Base-by-base conservation (phyloP, 2,329 filamentous ascomycete species). In the Aspergillus udagawae region DNA sequence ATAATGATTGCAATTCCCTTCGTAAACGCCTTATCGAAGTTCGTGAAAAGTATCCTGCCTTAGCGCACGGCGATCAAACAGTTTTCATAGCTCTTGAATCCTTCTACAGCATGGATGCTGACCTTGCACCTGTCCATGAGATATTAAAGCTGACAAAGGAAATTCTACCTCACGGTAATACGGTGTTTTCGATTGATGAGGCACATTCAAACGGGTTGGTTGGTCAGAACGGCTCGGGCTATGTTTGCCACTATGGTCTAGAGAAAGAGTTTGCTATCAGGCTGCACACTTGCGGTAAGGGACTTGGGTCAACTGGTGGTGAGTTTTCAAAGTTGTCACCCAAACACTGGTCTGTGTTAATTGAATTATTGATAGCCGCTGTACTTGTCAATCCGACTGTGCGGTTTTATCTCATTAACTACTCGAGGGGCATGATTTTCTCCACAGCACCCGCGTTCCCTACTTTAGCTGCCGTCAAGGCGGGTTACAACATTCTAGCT, bases 91-190 rank as follows among this genome's bases (percentile, higher is more conserved):
- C 71, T 0, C 70, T 80, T 1, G 78, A 80, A 59, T 69, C 66
- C 2, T 48, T 78, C 21, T 80, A 80, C 57, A 79, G 76, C 56
- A 79, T 80, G 78, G 78, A 80, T 48, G 78, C 78, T 1, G 79
- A 80, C 55, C 49, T 78, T 0, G 74, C 71, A 12, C 63, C 63
- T 1, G 49, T 63, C 2, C 8, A 49, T 23, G 59, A 65, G 48
- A 50, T 65, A 17, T 21, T 66, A 12, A 27, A 54, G 2, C 32
- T 54, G 9, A 58, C 58, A 12, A 54, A 61, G 25, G 53, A 57
- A 48, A 49, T 57, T 35, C 51, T 63, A 28, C 58, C 62, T 50
- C 47, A 47, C 8, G 63, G 63, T 17, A 70, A 70, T 49, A 52
- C 63, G 3, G 55, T 67, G 48, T 58, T 54, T 49, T 60, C 38